These are phyloP conservation scores for Macrophomina tecta DNA, from an alignment of 2,329 filamentous ascomycete genomes.

Conservation along the genomic window DNA sequence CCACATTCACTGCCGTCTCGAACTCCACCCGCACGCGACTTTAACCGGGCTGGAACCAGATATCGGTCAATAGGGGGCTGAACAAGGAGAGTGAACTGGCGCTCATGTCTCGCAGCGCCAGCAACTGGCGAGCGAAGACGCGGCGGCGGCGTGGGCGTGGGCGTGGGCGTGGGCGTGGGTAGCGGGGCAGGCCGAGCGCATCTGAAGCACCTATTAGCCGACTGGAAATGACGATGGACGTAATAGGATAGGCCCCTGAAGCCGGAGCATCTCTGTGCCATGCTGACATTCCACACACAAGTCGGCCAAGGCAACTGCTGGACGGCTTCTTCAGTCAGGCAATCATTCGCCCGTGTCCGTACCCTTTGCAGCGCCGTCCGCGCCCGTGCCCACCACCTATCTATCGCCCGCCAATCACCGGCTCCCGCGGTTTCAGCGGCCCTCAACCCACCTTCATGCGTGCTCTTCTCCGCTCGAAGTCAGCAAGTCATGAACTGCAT, in stretches of 20 bases:
- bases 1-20: neutral
- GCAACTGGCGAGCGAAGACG: constrained; percentile 6
- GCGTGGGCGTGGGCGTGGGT: neutral
- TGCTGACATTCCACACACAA: constrained; percentile 12
- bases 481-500: neutral
- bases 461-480: neutral
- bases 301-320: constrained; percentile 11
- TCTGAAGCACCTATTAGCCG: constrained; percentile 26
- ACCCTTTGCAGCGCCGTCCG: neutral
- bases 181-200: constrained; percentile 3
- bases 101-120: neutral
- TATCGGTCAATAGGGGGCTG: constrained; percentile 18
- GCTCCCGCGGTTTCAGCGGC: constrained; percentile 6
- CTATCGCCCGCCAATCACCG: neutral
- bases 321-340: constrained; percentile 12
- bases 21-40: constrained; percentile 8
- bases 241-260: constrained; percentile 23
- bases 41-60: constrained; percentile 3
- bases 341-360: neutral
- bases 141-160: constrained; percentile 1
- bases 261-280: constrained; percentile 25
- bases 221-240: constrained; percentile 27
- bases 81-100: neutral
- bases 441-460: constrained; percentile 1
- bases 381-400: neutral